Evolutionary conservation across 257 asterid genomes (phyloP).

Genomic region (Gentiana macrophylla): DNA sequence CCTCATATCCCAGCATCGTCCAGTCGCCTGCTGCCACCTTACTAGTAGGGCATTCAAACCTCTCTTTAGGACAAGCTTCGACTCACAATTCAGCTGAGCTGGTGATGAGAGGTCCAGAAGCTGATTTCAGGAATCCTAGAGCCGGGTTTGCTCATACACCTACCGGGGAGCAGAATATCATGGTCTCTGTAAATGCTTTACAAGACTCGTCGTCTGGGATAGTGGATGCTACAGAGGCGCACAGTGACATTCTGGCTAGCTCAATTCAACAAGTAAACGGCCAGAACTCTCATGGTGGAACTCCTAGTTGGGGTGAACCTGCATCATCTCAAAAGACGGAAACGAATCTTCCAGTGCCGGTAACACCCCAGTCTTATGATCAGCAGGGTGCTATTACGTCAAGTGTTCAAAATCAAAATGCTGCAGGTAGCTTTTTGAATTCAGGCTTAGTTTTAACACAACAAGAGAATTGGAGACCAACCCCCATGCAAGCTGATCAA

Average conservation of each 20-base stretch:
- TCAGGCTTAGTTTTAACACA: slow-evolving; percentile 38
- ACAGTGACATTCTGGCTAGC: slow-evolving; percentile 21
- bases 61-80: slow-evolving; percentile 30
- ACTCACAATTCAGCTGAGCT: slow-evolving; percentile 35
- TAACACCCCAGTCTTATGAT: slow-evolving; percentile 38
- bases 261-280: slow-evolving; percentile 25
- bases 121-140: slow-evolving; percentile 12
- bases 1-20: slow-evolving; percentile 26
- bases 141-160: slow-evolving; percentile 36
- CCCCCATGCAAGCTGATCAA: slow-evolving; percentile 35
- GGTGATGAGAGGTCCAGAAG: slow-evolving; percentile 11
- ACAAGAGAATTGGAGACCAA: slow-evolving; percentile 52
- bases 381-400: slow-evolving; percentile 37
- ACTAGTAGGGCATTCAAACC: slow-evolving; percentile 21
- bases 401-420: slow-evolving; percentile 37
- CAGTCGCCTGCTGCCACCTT: slow-evolving; percentile 40
- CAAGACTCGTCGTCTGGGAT: slow-evolving; percentile 29
- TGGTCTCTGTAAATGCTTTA: slow-evolving; percentile 22
- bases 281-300: slow-evolving; percentile 41
- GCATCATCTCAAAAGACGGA: slow-evolving; percentile 23
- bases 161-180: slow-evolving; percentile 34
- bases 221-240: slow-evolving; percentile 31
- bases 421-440: slow-evolving; percentile 39
- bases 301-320: slow-evolving; percentile 28
- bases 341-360: slow-evolving; percentile 22